Conservation (phyloP, 1,139 yeast genomes). For the Debaryomyces sp. region DNA sequence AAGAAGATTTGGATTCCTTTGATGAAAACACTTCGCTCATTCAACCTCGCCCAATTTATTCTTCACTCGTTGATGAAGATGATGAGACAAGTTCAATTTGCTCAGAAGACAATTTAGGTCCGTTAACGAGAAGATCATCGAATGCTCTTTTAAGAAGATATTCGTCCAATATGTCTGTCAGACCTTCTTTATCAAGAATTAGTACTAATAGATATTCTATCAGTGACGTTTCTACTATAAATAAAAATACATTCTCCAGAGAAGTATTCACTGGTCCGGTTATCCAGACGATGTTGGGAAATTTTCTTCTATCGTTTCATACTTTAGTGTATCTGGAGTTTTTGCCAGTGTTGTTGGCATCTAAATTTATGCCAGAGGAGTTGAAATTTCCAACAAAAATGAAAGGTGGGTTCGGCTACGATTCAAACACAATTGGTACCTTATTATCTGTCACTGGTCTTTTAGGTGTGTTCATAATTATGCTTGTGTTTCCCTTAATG, state of each 20-base stretch:
- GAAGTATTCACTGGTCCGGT: conserved; percentile 38
- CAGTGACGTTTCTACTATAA: conserved; percentile 9
- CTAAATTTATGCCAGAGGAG: conserved; percentile 36
- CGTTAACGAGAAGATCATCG: conserved; percentile 40
- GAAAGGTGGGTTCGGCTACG: conserved; percentile 36
- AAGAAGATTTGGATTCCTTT: conserved; percentile 1
- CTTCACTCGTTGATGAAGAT: conserved; percentile 14
- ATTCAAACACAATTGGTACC: conserved; percentile 53
- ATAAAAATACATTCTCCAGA: conserved; percentile 12
- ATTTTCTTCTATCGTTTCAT: conserved; percentile 51
- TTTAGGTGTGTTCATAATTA: conserved; percentile 54
- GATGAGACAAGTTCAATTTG: conserved; percentile 17
- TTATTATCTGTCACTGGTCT: conserved; percentile 59
- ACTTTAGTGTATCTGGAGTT: conserved; percentile 60
- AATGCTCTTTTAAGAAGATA: conserved; percentile 43
- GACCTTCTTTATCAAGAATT: conserved; percentile 11
- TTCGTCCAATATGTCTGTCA: conserved; percentile 25
- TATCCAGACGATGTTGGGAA: conserved; percentile 42
- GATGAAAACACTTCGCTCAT: conserved; percentile 4
- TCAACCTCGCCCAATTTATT: conserved; percentile 10
- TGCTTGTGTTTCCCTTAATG: conserved; percentile 55
- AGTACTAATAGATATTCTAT: conserved; percentile 7
- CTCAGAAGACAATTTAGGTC: conserved; percentile 26
- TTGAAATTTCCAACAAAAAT: conserved; percentile 41
- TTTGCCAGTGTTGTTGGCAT: conserved; percentile 60